Base-by-base conservation (phyloP, 139 green algal genomes). In the Tetradesmus obliquus region DNA sequence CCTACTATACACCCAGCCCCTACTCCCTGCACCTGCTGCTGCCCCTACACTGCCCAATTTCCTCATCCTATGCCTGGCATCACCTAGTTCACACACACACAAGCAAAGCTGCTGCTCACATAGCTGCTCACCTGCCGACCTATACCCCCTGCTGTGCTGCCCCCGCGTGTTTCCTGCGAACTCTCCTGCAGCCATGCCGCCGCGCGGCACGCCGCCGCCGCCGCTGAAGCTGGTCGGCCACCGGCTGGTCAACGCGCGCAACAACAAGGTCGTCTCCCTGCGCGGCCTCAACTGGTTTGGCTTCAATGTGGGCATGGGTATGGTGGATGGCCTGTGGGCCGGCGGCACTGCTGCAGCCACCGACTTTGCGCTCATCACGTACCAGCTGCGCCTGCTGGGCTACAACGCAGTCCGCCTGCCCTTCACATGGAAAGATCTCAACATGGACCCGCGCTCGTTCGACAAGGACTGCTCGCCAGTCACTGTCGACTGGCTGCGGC, bases 281-380 rank as follows among this genome's bases (percentile, higher is more conserved):
- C 76, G 90, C 20, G 90, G 90, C 12, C 74, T 92, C 83, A 92
- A 92, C 72, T 92, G 90, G 90, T 92, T 88, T 60, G 88, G 88
- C 10, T 93, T 93, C 85, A 91, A 93, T n/a, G 85, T 91, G 5
- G 91, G 91, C 76, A 93, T 91, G 85, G 85, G 84, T 19, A 91
- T 93, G 85, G 85, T 93, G 0, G 91, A 93, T 53, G 91, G 85
- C 76, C 85, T 93, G 72, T 93, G 91, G 91, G 74, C 53, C 2
- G 85, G 85, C 17, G 84, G 91, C 20, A 74, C 24, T 20, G 91
- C 54, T 19, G 85, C 76, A 74, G 85, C 91, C 19, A 93, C 84
- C 24, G 91, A 93, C 85, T 93, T 93, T 79, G 84, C 85, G 10
- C 91, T 93, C 17, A 91, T 93, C 76, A 62, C 58, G 8, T 93